phyloP scores from a whole-genome alignment of 768 basidiomycete genomes.

The Lepiota subincarnata region DNA sequence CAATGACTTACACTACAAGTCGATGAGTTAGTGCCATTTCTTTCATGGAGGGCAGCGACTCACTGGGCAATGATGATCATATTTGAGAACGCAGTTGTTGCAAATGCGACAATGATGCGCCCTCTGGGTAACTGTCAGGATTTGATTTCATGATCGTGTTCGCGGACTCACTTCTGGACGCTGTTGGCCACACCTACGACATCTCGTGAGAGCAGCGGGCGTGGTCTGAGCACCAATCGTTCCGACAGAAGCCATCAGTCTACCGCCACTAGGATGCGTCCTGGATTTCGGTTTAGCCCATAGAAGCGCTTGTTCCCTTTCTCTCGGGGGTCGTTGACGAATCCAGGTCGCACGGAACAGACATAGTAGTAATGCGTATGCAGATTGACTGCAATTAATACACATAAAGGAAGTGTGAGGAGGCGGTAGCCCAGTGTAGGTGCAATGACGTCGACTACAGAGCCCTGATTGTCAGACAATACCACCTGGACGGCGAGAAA shows the following conservation, averaged over 20 bases:
- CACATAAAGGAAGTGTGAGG: conserved; percentile 61
- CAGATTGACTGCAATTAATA: conserved; percentile 75
- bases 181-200: conserved; percentile 60
- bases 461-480: conserved; percentile 2
- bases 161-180: conserved; percentile 70
- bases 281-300: conserved; percentile 51
- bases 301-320: conserved; percentile 36
- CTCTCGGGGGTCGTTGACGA: conserved; percentile 55
- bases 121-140: conserved; percentile 45
- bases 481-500: conserved; percentile 16
- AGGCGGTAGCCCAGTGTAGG: conserved; percentile 58
- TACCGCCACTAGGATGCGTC: conserved; percentile 24
- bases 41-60: conserved; percentile 28
- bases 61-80: conserved; percentile 89
- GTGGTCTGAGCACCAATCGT: conserved; percentile 45
- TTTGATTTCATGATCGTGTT: neutral
- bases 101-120: conserved; percentile 93
- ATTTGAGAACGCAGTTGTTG: conserved; percentile 85
- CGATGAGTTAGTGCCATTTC: neutral
- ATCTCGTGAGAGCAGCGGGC: conserved; percentile 52
- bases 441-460: conserved; percentile 72
- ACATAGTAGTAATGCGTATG: conserved; percentile 83
- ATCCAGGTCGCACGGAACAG: conserved; percentile 77
- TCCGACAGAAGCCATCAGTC: conserved; percentile 19
- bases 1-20: conserved; percentile 24